Evolutionary conservation across 495 filamentous ascomycete genomes (phyloP).

Genomic region (Evernia prunastri): DNA sequence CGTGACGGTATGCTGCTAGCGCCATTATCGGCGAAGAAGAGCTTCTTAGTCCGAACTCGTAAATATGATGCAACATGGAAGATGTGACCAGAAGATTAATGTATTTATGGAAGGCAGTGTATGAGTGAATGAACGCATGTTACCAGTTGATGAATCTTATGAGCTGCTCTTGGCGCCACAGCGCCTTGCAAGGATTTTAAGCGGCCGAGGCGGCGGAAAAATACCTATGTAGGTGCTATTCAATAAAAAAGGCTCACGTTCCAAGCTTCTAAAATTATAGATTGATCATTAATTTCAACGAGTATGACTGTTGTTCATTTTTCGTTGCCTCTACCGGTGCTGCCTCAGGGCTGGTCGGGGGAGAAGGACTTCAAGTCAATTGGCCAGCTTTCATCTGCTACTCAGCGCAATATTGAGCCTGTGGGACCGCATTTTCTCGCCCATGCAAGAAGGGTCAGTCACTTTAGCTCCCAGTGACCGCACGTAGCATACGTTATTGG

Average conservation of each 20-base stretch:
- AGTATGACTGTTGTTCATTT: conserved; percentile 45
- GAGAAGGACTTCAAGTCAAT: conserved; percentile 88
- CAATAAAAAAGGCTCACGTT: background rate
- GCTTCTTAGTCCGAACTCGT: background rate
- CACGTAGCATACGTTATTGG: too few species aligned
- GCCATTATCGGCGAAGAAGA: conserved; percentile 43
- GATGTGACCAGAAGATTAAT: background rate
- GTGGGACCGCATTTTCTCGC: conserved; percentile 97
- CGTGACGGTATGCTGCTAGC: conserved; percentile 68
- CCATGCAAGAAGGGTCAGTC: conserved; percentile 77
- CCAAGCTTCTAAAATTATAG: background rate
- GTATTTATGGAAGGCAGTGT: background rate
- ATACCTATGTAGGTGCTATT: background rate
- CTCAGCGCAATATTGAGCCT: conserved; percentile 82
- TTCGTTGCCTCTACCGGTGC: conserved; percentile 59
- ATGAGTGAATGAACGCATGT: background rate
- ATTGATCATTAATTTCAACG: background rate
- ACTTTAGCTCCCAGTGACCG: conserved; percentile 15
- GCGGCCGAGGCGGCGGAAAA: background rate
- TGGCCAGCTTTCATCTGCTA: conserved; percentile 59
- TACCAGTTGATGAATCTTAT: background rate
- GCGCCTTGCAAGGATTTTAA: conserved; percentile 1
- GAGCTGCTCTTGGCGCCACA: background rate
- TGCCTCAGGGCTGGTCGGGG: conserved; percentile 75
- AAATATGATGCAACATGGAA: background rate